A percentile compares a stretch with the other conserved stretches of the same genome.
Conservation (phyloP, 2,329 filamentous ascomycete genomes). For the Emmonsiellopsis sp. region DNA sequence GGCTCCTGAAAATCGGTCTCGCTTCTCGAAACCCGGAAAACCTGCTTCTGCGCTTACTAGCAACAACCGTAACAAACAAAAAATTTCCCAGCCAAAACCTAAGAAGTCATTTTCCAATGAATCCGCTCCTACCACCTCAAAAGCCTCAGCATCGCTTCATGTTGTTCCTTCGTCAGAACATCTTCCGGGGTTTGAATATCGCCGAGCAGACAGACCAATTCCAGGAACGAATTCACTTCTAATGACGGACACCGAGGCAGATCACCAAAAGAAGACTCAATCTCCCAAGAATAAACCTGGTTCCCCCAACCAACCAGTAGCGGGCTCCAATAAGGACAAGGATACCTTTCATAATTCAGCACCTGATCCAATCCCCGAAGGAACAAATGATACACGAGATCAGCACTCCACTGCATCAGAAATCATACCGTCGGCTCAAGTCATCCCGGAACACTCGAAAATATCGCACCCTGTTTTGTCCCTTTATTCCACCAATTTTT, state of each 20-base stretch:
- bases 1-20: neutral
- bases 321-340: neutral
- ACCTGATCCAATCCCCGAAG: constrained; percentile 3
- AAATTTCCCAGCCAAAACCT: neutral
- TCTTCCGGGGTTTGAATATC: constrained; percentile 31
- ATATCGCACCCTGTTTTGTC: constrained; percentile 26
- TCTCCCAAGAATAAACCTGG: neutral
- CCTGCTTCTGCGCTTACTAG: constrained; percentile 1
- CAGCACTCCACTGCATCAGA: constrained; percentile 13
- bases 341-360: neutral
- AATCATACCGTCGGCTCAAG: constrained; percentile 29
- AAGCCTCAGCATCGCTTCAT: constrained; percentile 17
- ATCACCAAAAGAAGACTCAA: neutral
- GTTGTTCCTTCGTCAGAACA: constrained; percentile 28
- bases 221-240: constrained; percentile 5
- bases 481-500: constrained; percentile 26
- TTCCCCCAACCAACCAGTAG: neutral
- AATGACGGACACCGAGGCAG: constrained; percentile 5
- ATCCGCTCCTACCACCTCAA: constrained; percentile 1
- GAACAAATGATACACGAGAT: constrained; percentile 5
- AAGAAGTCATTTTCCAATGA: neutral
- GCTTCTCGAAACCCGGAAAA: neutral
- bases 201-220: constrained; percentile 13
- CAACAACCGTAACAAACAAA: neutral
- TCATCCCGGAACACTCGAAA: constrained; percentile 19